Evolutionary conservation across 2,329 filamentous ascomycete genomes (phyloP).

Genomic region (Aspergillus eucalypticola): DNA sequence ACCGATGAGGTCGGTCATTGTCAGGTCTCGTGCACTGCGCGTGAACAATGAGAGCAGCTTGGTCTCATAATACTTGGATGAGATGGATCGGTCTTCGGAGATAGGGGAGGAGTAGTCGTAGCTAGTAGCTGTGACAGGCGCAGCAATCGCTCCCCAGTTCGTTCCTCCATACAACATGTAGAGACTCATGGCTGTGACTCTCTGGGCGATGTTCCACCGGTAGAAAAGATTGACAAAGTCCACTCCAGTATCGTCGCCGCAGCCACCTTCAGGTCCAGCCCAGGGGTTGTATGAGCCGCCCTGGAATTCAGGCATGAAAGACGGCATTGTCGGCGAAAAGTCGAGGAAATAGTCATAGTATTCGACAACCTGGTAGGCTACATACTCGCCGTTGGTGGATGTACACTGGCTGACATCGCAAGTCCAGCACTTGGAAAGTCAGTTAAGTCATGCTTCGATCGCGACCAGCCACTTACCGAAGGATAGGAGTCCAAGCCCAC

Average conservation of each 20-base stretch:
- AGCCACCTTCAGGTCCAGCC: slow-evolving; percentile 60
- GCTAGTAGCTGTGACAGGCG: slow-evolving; percentile 59
- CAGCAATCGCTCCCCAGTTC: slow-evolving; percentile 62
- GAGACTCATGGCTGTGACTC: slow-evolving; percentile 60
- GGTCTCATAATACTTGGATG: slow-evolving; percentile 63
- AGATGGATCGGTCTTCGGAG: slow-evolving; percentile 58
- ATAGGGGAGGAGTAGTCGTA: slow-evolving; percentile 67
- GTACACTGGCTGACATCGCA: slow-evolving; percentile 64
- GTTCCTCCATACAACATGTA: slow-evolving; percentile 69
- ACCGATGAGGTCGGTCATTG: slow-evolving; percentile 53
- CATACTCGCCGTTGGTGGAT: slow-evolving; percentile 60
- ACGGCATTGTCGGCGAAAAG: slow-evolving; percentile 46
- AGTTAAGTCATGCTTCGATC: slow-evolving; percentile 40
- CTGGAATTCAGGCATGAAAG: slow-evolving; percentile 62
- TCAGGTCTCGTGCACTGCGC: slow-evolving; percentile 58
- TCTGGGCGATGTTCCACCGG: slow-evolving; percentile 61
- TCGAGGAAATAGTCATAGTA: slow-evolving; percentile 52
- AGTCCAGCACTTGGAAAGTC: slow-evolving; percentile 62
- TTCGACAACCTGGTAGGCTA: slow-evolving; percentile 54
- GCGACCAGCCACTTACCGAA: slow-evolving; percentile 53
- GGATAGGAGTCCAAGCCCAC: slow-evolving; percentile 33
- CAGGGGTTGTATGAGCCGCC: slow-evolving; percentile 63
- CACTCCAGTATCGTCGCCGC: slow-evolving; percentile 55
- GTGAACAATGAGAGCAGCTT: slow-evolving; percentile 64
- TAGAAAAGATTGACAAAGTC: slow-evolving; percentile 67